Conservation (phyloP, 345 rosid genomes). For the Murraya paniculata region DNA sequence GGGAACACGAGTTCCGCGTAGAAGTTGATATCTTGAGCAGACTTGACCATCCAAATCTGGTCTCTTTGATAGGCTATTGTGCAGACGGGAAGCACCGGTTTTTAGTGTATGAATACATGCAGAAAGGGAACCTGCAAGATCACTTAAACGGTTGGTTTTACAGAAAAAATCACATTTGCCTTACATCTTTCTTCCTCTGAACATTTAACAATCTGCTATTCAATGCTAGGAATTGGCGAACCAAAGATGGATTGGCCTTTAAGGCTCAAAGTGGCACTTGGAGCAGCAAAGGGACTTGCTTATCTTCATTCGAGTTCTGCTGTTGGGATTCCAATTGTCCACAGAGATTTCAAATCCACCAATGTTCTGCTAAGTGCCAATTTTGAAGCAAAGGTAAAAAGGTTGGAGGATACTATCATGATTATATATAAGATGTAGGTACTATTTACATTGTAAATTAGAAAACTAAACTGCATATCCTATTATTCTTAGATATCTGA, state of each 20-base stretch:
- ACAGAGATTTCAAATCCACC: slow-evolving; percentile 94
- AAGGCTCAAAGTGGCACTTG: slow-evolving; percentile 83
- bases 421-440: not conserved
- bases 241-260: slow-evolving; percentile 81
- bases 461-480: not conserved
- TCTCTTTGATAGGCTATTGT: slow-evolving; percentile 85
- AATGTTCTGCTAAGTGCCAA: slow-evolving; percentile 70
- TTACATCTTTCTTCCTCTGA: not conserved
- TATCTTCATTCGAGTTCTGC: slow-evolving; percentile 86
- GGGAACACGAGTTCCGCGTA: slow-evolving; percentile 91
- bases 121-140: slow-evolving; percentile 96
- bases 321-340: slow-evolving; percentile 88
- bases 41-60: slow-evolving; percentile 88
- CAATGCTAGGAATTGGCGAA: slow-evolving; percentile 62
- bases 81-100: slow-evolving; percentile 95
- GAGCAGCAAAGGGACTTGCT: slow-evolving; percentile 91
- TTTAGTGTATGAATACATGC: slow-evolving; percentile 89
- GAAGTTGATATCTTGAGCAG: slow-evolving; percentile 97
- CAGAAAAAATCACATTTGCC: slow-evolving; percentile 9
- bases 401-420: not conserved
- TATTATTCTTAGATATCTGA: slow-evolving; percentile 65
- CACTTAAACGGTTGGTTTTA: slow-evolving; percentile 68
- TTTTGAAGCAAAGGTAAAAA: slow-evolving; percentile 79
- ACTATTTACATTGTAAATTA: not conserved
- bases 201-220: slow-evolving; percentile 10